These are phyloP conservation scores for Asterophora parasitica DNA, from an alignment of 768 basidiomycete species.

Conservation along the genomic window DNA sequence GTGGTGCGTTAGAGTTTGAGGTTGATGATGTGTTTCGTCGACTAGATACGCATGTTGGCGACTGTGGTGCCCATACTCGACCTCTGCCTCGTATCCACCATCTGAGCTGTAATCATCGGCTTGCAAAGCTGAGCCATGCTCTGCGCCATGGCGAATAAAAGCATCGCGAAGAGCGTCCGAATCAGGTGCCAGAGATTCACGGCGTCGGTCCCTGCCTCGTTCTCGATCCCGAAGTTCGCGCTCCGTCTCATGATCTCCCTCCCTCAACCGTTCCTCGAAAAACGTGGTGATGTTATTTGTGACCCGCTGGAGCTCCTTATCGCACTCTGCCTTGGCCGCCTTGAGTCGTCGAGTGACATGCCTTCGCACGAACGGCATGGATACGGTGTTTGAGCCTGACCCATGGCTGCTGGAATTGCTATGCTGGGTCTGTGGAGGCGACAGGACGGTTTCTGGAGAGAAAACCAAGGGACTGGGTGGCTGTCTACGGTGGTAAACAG, in stretches of 20 bases:
- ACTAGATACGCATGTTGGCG: constrained; percentile 73
- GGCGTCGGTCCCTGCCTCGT: constrained; percentile 41
- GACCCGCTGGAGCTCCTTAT: constrained; percentile 92
- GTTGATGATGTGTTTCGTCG: constrained; percentile 28
- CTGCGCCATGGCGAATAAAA: constrained; percentile 53
- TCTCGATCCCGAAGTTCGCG: constrained; percentile 56
- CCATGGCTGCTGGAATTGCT: constrained; percentile 34
- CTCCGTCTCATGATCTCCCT: constrained; percentile 68
- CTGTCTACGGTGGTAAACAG: constrained; percentile 46
- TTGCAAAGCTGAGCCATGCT: constrained; percentile 52
- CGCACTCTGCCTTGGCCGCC: constrained; percentile 93
- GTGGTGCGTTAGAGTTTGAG: constrained; percentile 47
- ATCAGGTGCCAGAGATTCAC: constrained; percentile 55
- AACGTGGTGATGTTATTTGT: constrained; percentile 92
- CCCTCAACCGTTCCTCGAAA: constrained; percentile 86
- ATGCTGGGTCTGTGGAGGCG: constrained; percentile 41
- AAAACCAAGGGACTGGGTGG: constrained; percentile 82
- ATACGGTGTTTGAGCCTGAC: constrained; percentile 70
- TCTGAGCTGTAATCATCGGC: constrained; percentile 75
- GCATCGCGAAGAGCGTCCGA: constrained; percentile 55
- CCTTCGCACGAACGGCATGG: constrained; percentile 88
- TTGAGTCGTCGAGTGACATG: constrained; percentile 92
- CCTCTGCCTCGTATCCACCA: constrained; percentile 79
- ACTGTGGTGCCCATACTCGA: constrained; percentile 58
- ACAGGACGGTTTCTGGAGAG: constrained; percentile 59